Evolutionary conservation across 1,284 basidiomycete genomes (phyloP).

Genomic region (Phlebopus sp.): DNA sequence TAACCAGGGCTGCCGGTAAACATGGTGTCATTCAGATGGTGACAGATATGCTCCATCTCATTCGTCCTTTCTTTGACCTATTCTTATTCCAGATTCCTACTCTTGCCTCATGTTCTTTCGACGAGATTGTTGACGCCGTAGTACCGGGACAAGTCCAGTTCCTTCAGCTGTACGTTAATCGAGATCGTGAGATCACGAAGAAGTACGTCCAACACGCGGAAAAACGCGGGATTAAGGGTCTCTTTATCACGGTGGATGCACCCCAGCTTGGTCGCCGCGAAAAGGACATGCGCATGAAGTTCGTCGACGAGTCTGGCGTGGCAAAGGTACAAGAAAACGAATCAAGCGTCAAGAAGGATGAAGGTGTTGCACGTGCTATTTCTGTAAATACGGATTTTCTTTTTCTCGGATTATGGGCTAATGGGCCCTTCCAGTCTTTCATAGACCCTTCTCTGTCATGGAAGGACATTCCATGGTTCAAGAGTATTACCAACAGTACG

Average conservation of each 20-base stretch:
- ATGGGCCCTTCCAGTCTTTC: slow-evolving; percentile 60
- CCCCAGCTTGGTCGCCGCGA: slow-evolving; percentile 87
- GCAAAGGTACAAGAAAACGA: slow-evolving; percentile 48
- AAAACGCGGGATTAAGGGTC: slow-evolving; percentile 72
- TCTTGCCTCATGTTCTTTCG: slow-evolving; percentile 25
- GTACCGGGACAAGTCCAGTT: slow-evolving; percentile 70
- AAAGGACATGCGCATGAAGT: slow-evolving; percentile 95
- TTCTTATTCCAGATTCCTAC: slow-evolving; percentile 42
- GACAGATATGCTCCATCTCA: slow-evolving; percentile 9
- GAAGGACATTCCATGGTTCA: slow-evolving; percentile 88
- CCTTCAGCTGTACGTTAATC: slow-evolving; percentile 79
- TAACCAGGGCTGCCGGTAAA: slow-evolving; percentile 55
- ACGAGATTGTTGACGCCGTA: slow-evolving; percentile 61
- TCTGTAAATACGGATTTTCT: slow-evolving; percentile 47
- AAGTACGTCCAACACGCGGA: slow-evolving; percentile 82
- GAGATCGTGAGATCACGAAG: slow-evolving; percentile 75
- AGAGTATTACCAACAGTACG: slow-evolving; percentile 81
- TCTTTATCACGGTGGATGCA: slow-evolving; percentile 90
- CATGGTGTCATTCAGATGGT: slow-evolving; percentile 61
- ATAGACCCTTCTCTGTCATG: slow-evolving; percentile 88
- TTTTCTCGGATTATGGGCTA: background rate
- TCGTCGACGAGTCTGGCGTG: slow-evolving; percentile 78
- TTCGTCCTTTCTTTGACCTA: slow-evolving; percentile 21
- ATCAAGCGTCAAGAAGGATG: slow-evolving; percentile 70
- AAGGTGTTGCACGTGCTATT: slow-evolving; percentile 90